Conservation (phyloP, 164 flowering plant species). For the Macadamia integrifolia region DNA sequence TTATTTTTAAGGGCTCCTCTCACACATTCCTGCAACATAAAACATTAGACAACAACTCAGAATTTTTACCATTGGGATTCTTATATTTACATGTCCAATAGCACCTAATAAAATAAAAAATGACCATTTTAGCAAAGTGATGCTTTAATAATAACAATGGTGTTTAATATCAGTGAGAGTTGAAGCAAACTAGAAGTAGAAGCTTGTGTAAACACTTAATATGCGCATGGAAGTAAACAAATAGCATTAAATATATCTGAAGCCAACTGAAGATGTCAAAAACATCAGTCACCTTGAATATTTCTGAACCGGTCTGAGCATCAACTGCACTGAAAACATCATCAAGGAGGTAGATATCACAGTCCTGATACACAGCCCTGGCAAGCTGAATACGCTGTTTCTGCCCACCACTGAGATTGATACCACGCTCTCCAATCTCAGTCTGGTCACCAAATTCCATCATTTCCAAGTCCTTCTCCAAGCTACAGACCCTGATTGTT, state of each 20-base stretch:
- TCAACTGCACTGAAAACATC: conserved; percentile 98
- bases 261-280: neutral
- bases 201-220: too few species aligned
- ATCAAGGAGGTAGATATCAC: conserved; percentile 87
- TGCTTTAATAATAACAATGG: too few species aligned
- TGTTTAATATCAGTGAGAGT: too few species aligned
- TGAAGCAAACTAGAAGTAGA: too few species aligned
- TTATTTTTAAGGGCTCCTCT: conserved; percentile 72
- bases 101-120: too few species aligned
- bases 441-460: conserved; percentile 98
- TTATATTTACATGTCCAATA: too few species aligned
- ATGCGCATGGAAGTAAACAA: too few species aligned
- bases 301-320: conserved; percentile 95
- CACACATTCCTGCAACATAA: conserved; percentile 72
- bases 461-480: conserved; percentile 90
- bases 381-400: conserved; percentile 98
- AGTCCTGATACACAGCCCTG: conserved; percentile 91
- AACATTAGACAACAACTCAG: neutral
- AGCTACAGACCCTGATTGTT: conserved; percentile 65
- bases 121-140: too few species aligned
- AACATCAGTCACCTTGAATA: conserved; percentile 63
- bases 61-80: too few species aligned
- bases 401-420: conserved; percentile 98
- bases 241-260: too few species aligned
- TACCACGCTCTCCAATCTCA: conserved; percentile 98